Percentiles rank a stretch among this genome's conserved stretches.
Conservation (phyloP, 345 rosid species). For the Acer yangbiense region DNA sequence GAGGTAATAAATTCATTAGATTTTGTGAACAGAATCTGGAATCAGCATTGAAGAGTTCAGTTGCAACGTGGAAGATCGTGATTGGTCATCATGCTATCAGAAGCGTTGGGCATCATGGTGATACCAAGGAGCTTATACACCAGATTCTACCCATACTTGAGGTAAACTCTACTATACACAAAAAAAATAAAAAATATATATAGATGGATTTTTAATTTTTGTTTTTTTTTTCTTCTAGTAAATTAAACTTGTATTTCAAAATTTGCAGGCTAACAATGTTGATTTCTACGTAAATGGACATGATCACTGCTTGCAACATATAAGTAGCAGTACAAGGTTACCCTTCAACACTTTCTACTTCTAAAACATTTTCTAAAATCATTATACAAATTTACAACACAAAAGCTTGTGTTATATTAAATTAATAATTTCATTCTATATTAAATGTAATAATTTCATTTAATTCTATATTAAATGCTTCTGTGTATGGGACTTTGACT, state of each 20-base stretch:
- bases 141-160: conserved; percentile 56
- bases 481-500: not conserved
- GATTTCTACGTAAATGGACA: conserved; percentile 64
- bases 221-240: not conserved
- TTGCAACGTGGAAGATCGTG: conserved; percentile 73
- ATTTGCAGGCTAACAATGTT: conserved; percentile 47
- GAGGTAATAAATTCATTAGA: not conserved
- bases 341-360: not conserved
- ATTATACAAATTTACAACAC: not conserved
- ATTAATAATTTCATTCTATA: no score
- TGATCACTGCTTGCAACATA: conserved; percentile 66
- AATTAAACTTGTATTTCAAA: not conserved
- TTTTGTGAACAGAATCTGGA: conserved; percentile 40
- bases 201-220: not conserved
- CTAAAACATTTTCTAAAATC: not conserved
- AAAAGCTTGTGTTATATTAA: no score
- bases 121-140: conserved; percentile 53
- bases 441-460: no score
- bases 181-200: no score
- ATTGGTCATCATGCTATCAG: conserved; percentile 76
- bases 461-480: not conserved
- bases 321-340: conserved; percentile 40
- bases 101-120: conserved; percentile 74
- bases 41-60: conserved; percentile 43
- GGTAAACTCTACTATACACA: conserved; percentile 27